These are phyloP conservation scores for Heracleum sosnowskyi DNA, from an alignment of 129 eudicot species.

Conservation along the genomic window DNA sequence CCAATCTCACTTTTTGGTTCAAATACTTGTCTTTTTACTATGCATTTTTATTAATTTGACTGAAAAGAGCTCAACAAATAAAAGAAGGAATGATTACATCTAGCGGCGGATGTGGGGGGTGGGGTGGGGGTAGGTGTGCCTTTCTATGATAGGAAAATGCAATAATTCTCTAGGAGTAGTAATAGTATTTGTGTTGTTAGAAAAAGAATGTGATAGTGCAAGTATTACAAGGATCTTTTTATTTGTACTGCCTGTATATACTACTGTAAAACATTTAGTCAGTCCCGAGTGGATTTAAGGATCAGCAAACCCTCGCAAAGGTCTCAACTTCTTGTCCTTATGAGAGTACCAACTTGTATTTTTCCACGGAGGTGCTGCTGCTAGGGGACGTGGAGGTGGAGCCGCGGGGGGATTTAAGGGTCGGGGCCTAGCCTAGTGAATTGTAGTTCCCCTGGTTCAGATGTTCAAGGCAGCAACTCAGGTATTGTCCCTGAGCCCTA, in stretches of 20 bases:
- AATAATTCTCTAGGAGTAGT: neutral
- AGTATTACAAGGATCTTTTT: neutral
- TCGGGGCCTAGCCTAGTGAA: too few species aligned
- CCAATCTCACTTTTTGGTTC: constrained; percentile 21
- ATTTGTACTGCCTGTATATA: neutral
- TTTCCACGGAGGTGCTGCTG: neutral
- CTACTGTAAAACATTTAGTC: neutral
- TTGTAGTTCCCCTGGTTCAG: too few species aligned
- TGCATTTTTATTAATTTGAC: constrained; percentile 22
- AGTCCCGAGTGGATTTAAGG: neutral
- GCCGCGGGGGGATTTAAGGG: neutral
- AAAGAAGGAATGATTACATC: constrained; percentile 34
- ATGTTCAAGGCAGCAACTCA: neutral
- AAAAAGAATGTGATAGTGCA: neutral
- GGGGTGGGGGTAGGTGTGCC: constrained; percentile 16
- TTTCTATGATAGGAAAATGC: constrained; percentile 19
- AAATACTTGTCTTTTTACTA: constrained; percentile 15
- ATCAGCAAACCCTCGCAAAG: neutral
- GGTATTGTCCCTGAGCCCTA: neutral
- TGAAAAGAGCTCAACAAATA: constrained; percentile 18
- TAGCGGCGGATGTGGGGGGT: constrained; percentile 36
- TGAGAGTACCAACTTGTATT: neutral
- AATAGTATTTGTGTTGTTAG: neutral
- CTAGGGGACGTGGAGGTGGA: neutral
- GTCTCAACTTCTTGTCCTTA: neutral